Evolutionary conservation across 495 filamentous ascomycete genomes (phyloP).

Genomic region (Platismatia glauca): DNA sequence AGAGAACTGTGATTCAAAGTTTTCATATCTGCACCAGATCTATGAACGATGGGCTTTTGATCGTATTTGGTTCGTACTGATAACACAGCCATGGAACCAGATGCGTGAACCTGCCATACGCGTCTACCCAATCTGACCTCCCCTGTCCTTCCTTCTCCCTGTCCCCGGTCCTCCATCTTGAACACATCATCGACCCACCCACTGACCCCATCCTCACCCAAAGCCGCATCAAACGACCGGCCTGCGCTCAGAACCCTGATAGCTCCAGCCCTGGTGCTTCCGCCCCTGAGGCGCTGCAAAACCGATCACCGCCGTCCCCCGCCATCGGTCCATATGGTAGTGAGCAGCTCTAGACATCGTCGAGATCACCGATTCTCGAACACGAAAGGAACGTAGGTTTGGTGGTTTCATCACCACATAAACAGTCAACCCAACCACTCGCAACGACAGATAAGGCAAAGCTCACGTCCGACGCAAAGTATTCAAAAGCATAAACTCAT

Average conservation of each 20-base stretch:
- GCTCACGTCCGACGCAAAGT: too few relatives aligned
- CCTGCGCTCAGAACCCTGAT: constrained; percentile 33
- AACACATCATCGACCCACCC: constrained; percentile 17
- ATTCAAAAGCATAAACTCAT: too few relatives aligned
- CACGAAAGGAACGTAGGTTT: too few relatives aligned
- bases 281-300: constrained; percentile 48
- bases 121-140: constrained; percentile 7
- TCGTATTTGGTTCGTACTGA: too few relatives aligned
- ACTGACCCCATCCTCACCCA: constrained; percentile 12
- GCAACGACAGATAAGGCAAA: too few relatives aligned
- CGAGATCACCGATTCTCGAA: too few relatives aligned
- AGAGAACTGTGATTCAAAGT: too few relatives aligned
- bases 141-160: not conserved
- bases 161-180: constrained; percentile 11
- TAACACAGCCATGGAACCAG: not conserved
- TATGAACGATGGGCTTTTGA: not conserved
- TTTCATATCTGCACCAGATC: not conserved
- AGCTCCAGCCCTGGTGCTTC: constrained; percentile 46
- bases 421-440: too few relatives aligned
- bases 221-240: constrained; percentile 25
- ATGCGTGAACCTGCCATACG: not conserved
- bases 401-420: too few relatives aligned
- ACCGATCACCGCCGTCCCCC: constrained; percentile 54
- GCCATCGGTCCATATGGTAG: constrained; percentile 39
- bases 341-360: too few relatives aligned